Evolutionary conservation across 805 yeast species (phyloP).

Genomic region (Teunomyces cretensis): DNA sequence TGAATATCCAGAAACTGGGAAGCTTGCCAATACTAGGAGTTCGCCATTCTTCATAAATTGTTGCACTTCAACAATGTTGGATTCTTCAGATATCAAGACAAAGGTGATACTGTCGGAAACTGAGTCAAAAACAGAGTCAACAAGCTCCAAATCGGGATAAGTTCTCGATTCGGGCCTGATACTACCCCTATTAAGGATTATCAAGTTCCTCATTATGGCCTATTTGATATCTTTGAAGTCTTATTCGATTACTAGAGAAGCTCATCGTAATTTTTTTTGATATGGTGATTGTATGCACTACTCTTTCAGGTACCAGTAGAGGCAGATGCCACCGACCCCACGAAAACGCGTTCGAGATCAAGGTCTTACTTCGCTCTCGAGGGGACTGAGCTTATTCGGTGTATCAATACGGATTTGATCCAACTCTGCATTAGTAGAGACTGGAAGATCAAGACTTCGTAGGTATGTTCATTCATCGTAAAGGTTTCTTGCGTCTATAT

Average conservation of each 20-base stretch:
- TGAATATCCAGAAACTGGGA: constrained; percentile 38
- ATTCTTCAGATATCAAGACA: constrained; percentile 54
- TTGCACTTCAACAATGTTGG: constrained; percentile 68
- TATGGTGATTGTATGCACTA: neutral
- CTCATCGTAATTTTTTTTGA: constrained; percentile 3
- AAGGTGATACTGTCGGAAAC: constrained; percentile 71
- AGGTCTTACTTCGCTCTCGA: no score
- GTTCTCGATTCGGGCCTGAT: constrained; percentile 53
- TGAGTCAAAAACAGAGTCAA: constrained; percentile 64
- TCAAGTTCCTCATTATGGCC: constrained; percentile 46
- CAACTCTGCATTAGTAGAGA: no score
- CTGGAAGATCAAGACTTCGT: no score
- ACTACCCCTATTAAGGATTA: constrained; percentile 53
- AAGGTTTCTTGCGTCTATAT: neutral
- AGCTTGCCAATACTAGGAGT: constrained; percentile 57
- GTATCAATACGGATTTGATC: no score
- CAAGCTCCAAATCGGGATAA: constrained; percentile 62
- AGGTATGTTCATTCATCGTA: neutral
- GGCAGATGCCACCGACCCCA: neutral
- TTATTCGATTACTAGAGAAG: neutral
- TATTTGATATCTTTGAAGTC: neutral
- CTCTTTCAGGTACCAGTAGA: no score
- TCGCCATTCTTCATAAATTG: constrained; percentile 67
- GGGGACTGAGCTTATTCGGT: no score
- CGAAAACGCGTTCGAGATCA: neutral